Base-by-base conservation (phyloP, 371 early-diverging fungal genomes). In the Mucor racemosus region DNA sequence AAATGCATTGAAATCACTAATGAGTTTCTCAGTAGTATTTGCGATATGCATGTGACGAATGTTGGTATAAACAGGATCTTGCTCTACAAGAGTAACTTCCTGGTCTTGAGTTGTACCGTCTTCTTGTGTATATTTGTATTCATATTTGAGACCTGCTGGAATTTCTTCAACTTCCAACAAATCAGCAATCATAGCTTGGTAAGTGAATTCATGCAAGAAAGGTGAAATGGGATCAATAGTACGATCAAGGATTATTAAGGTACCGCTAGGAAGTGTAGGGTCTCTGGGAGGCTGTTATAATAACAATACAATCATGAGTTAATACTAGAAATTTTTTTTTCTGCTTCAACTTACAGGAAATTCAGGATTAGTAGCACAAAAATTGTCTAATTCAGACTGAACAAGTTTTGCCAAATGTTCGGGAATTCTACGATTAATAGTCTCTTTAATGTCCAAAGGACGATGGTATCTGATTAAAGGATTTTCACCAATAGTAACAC, bases 21-120 rank as follows among this genome's bases (percentile, higher is more conserved):
- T 84, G 44, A 99, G 84, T 31, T 92, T 88, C 35, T 92, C 89
- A 21, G 91, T 92, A 2, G 94, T 92, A 39, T 95, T 96, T 13
- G 95, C 94, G 76, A 97, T 97, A 73, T 98, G 98, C 80, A 88
- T 88, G 74, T 97, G 97, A 9, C 99, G 91, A 67, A 95, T 89
- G 10, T 89, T 86, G 39, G 86, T 84, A 82, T 93, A 96, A 5
- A 95, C 82, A 5, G 78, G 75, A 69, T 96, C 96, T 26, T 79
- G 73, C 58, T 93, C 93, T 63, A 92, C 91, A 57, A 91, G 73
- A 7, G 82, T 77, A 0, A 84, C 86, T 54, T 89, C 86, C 69
- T 86, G 79, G 13, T 80, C 85, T 63, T 87, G 86, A 5, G 72
- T 74, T 7, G 79, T 76, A 11, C 78, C 84, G 42, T 79, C 82